Evolutionary conservation across 208 protist species (phyloP), one percentile per base, ranked within the genome.

Genomic region (Crithidia sp.): DNA sequence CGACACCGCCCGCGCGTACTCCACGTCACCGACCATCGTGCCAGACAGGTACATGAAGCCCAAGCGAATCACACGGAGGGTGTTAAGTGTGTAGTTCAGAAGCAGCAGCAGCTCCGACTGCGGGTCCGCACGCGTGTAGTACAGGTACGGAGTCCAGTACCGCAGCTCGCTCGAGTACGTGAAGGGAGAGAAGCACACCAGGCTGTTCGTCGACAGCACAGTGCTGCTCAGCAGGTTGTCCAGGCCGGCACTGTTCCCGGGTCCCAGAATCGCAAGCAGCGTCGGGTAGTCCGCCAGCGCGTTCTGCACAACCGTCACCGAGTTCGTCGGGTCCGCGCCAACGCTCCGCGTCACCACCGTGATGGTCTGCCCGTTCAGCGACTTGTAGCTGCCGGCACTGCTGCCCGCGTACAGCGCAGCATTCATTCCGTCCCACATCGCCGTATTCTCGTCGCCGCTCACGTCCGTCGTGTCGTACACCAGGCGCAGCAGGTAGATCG

Each of bases 11-110:
- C 60, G 41, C 28, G 28, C 40, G 56, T 83, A 83, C 66, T 86
- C 79, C 17, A 7, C 28, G 3, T 86, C 77, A 44, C 82, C 82
- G 59, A 84, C 80, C 9, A 58, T 43, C 2, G 81, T 54, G n/a
- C 59, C 69, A 12, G 61, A 63, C 59, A 89, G 71, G 75, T 86
- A 85, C 84, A 89, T 92, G 59, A 88, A 89, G 49, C 73, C 84
- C 6, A 91, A 45, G 58, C 80, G 80, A 2, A 72, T 53, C 16
- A 67, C 64, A 16, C 72, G 70, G 14, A 87, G 61, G 0, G n/a
- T 45, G 45, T 70, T 79, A 14, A 82, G 7, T 14, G 74, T 58
- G 67, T 83, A 74, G 36, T 61, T 37, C 8, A 89, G 14, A 9
- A 88, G 44, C 54, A 77, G 67, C 36, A 76, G 19, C 41, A 91